Conservation (phyloP, 805 yeast species). For the Metschnikowia noctiluminum region DNA sequence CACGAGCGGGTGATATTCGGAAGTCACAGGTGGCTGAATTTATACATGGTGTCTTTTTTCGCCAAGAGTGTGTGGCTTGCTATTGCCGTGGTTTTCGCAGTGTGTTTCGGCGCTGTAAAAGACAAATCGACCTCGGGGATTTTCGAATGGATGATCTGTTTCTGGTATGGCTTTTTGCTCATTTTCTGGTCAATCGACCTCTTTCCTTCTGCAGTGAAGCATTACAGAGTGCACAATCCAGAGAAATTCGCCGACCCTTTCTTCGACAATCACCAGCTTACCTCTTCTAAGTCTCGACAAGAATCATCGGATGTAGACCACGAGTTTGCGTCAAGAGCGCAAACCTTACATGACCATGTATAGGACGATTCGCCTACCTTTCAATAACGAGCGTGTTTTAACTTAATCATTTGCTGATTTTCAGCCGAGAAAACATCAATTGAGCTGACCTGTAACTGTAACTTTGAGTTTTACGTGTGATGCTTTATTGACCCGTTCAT, state of each 20-base stretch:
- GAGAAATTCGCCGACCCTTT: conserved; percentile 19
- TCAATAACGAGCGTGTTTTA: no score
- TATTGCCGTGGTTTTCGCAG: conserved; percentile 64
- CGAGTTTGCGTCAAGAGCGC: not conserved
- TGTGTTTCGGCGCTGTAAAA: conserved; percentile 53
- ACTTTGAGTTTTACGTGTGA: no score
- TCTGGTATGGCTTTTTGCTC: conserved; percentile 73
- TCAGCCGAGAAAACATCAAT: no score
- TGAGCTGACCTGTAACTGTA: no score
- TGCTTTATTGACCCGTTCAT: no score
- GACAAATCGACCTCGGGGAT: conserved; percentile 49
- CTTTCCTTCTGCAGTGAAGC: conserved; percentile 52
- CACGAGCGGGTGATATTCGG: conserved; percentile 41
- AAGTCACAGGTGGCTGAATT: conserved; percentile 31
- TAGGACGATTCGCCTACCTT: no score
- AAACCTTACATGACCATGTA: not conserved
- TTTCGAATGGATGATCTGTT: conserved; percentile 84
- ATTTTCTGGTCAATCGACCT: conserved; percentile 66
- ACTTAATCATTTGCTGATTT: no score
- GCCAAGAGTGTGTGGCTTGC: conserved; percentile 64
- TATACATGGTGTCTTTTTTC: conserved; percentile 46
- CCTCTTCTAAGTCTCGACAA: no score
- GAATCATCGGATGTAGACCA: not conserved
- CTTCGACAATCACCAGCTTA: conserved; percentile 17
- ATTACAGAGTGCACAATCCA: conserved; percentile 28